Evolutionary conservation across 495 filamentous ascomycete genomes (phyloP).

Genomic region (Oidiodendron maius): DNA sequence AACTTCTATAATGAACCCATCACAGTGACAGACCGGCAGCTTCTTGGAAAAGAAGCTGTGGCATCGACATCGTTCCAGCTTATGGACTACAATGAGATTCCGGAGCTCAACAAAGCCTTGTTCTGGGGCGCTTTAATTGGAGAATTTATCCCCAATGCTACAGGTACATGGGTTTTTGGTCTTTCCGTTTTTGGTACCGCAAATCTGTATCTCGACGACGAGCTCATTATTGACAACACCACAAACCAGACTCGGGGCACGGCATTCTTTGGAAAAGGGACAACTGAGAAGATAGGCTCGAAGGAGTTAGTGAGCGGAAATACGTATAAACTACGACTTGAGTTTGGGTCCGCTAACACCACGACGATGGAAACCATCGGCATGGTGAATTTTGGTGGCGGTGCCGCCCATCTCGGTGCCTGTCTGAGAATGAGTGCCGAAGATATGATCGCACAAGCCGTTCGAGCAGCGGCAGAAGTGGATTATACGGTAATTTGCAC

Average conservation of each 20-base stretch:
- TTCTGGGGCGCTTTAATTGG: conserved; percentile 62
- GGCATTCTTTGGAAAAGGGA: conserved; percentile 55
- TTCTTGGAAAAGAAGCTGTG: conserved; percentile 50
- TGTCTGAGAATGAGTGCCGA: conserved; percentile 47
- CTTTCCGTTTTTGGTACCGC: conserved; percentile 62
- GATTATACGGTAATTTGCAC: conserved; percentile 66
- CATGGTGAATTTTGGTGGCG: conserved; percentile 47
- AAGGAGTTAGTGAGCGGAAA: conserved; percentile 51
- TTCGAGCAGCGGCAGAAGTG: conserved; percentile 49
- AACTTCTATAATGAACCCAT: conserved; percentile 42
- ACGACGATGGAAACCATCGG: conserved; percentile 48
- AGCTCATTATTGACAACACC: conserved; percentile 61
- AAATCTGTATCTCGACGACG: conserved; percentile 57
- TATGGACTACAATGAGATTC: conserved; percentile 58
- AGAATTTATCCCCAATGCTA: conserved; percentile 49
- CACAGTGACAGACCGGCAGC: conserved; percentile 45
- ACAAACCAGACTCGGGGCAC: conserved; percentile 52
- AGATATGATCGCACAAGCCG: conserved; percentile 54
- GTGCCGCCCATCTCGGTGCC: conserved; percentile 58
- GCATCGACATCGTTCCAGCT: conserved; percentile 48
- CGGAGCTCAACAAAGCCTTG: conserved; percentile 43
- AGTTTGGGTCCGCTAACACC: conserved; percentile 60
- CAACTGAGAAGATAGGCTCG: conserved; percentile 51
- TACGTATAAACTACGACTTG: conserved; percentile 51
- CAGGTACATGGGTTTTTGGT: conserved; percentile 44